Base-by-base conservation (phyloP, 495 filamentous ascomycete species). In the Talaromyces liani region DNA sequence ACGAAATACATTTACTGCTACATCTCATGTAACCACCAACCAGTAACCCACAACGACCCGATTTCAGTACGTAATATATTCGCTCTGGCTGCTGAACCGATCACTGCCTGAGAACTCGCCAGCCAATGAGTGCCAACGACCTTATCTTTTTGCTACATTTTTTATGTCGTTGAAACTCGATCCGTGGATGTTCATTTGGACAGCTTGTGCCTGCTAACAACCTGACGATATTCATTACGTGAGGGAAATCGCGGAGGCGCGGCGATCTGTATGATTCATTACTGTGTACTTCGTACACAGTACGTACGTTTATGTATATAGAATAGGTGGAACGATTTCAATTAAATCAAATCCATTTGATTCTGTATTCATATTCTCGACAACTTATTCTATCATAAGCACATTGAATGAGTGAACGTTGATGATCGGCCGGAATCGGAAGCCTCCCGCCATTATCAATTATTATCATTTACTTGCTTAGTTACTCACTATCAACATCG, bases 1-100 rank as follows among this genome's bases (percentile, higher is more conserved):
- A 41, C 36, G 2, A 16, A 41, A 41, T 41, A 41, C 36, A 31
- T 31, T 31, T 31, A 31, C 29, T 31, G 6, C 29, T 7, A 31
- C 33, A 9, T 36, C 33, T 10, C 33, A 36, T 36, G 33, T 36
- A 31, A 31, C 6, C 3, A 31, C 29, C 29, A 41, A 41, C 12
- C 14, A 9, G n/a, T 49, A 49, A 49, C 18, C 45, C 45, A 49
- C 45, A 49, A 8, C 45, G n/a, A 12, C 45, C 45, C 45, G 18
- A 49, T 49, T 49, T 49, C 45, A 49, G 45, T 49, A 49, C 45
- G 45, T 49, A 49, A 49, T 49, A 49, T 49, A 49, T 49, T 49
- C n/a, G n/a, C 45, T 20, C 45, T 49, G 45, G 45, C 45, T 49
- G 45, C 45, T 49, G 45, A 4, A 49, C 45, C 45, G 45, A 49